Evolutionary conservation across 495 filamentous ascomycete species (phyloP), one percentile per base, ranked within the genome.

Genomic region (Hyaloscypha finlandica): DNA sequence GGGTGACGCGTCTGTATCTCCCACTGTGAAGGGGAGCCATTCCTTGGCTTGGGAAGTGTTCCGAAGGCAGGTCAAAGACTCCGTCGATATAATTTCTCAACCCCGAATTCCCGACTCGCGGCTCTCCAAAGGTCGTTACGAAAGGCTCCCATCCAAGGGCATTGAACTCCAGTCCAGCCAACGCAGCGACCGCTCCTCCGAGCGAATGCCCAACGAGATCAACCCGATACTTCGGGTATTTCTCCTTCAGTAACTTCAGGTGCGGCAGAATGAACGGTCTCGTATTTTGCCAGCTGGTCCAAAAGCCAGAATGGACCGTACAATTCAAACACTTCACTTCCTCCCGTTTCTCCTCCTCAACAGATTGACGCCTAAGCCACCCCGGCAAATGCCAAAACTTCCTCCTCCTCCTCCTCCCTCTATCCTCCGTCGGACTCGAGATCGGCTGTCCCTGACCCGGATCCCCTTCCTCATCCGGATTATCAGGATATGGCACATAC

Each of bases 121-220:
- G 95, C 75, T 98, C 93, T 19, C 95, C 95, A 74, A 97, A 98
- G 2, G 95, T 98, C 16, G 94, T 97, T 0, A 97, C 88, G 12
- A 79, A 66, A 1, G 92, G 88, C 16, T 88, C 75, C 88, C 88
- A 94, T 6, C 89, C 91, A 4, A 85, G 80, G 29, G 86, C 74
- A 53, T 81, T 70, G 75, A 90, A 85, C 70, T 98, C 96, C 12
- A 97, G 81, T 3, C 85, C 91, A 3, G 93, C 95, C 9, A 99
- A 85, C 3, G 91, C 88, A 2, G 95, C 95, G 0, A 98, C 92
- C 0, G 95, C 96, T 4, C 94, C 95, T 22, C 95, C 95, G 4
- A 98, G 86, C 19, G 92, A 96, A 74, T 99, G 96, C 1, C 95
- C 19, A 20, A 97, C 86, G 2, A 99, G 82, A 4, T 87, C 85